Base-by-base conservation (phyloP, 345 rosid species). In the Arabidopsis arenosa region DNA sequence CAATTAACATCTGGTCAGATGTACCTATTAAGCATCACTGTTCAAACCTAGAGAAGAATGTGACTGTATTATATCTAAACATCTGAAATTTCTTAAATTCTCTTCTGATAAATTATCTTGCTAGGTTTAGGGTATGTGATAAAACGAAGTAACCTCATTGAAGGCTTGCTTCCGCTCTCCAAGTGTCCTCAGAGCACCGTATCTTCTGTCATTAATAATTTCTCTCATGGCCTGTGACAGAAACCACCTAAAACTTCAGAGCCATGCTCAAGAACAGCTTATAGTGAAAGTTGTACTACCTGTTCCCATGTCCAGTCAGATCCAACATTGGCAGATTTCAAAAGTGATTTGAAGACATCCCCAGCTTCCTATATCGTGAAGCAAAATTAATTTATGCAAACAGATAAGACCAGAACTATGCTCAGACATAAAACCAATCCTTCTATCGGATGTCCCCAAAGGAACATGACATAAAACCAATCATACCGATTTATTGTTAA, bases 241-340 rank as follows among this genome's bases (percentile, higher is more conserved):
- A 52, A 52, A 80, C 65, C 40, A 78, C 17, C 68, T 59, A 30
- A 72, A 75, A 55, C 55, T 37, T 81, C 49, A 85, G 68, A 60
- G 44, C 63, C 59, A 47, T 74, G 44, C 35, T 56, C 54, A 53
- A 26, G 63, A 55, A 43, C 63, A 63, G 54, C 65, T 36, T 54
- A 65, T 49, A 58, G 74, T 5, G 10, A 76, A 43, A 57, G 75
- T 32, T 75, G 64, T 65, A 82, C 14, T 79, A 93, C 98, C 90
- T 92, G 99, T 72, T 95, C 99, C 99, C 99, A 95, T 49, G 93
- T 87, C 97, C 96, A 95, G 85, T 90, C 97, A 80, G 92, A 80
- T 68, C 90, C 88, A 79, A 95, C 86, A 83, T 87, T 92, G 80
- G 85, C 85, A 21, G 88, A 85, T 74, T 95, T 90, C 84, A 95